phyloP scores from a whole-genome alignment of 2,329 filamentous ascomycete genomes.

The Aureobasidium sp. region DNA sequence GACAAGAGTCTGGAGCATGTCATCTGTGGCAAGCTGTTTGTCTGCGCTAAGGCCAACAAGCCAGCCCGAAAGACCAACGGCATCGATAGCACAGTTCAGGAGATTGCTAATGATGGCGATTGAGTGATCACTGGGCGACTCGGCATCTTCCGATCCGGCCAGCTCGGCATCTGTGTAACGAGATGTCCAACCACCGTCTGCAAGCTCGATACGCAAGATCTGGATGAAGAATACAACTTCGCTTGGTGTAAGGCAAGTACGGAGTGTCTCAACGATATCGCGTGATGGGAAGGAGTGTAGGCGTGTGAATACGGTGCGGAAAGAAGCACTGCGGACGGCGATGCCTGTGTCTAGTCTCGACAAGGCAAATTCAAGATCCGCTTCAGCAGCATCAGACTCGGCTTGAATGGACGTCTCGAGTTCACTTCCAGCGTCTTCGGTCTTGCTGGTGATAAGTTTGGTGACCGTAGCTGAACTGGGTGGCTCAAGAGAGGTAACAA shows the following conservation, averaged over 20 bases:
- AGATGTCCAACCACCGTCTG: constrained; percentile 68
- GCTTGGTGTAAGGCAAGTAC: constrained; percentile 55
- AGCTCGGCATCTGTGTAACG: constrained; percentile 56
- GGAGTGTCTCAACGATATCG: constrained; percentile 56
- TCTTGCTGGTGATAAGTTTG: constrained; percentile 15
- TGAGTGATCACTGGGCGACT: constrained; percentile 56
- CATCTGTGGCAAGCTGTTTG: constrained; percentile 50
- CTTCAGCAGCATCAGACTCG: constrained; percentile 34
- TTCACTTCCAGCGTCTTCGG: constrained; percentile 1
- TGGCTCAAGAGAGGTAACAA: constrained; percentile 62
- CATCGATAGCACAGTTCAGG: constrained; percentile 66
- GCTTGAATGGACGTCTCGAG: constrained; percentile 32
- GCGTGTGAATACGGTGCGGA: constrained; percentile 63
- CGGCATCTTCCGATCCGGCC: constrained; percentile 36
- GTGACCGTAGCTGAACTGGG: constrained; percentile 27
- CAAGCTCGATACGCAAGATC: constrained; percentile 64
- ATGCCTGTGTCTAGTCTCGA: constrained; percentile 60
- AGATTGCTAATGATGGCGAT: constrained; percentile 66
- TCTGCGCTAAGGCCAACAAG: constrained; percentile 52
- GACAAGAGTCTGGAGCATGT: constrained; percentile 59
- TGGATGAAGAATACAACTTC: constrained; percentile 67
- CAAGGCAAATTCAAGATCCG: constrained; percentile 61
- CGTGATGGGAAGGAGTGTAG: constrained; percentile 58
- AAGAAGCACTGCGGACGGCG: constrained; percentile 53
- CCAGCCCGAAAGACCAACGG: constrained; percentile 69